A percentile compares a stretch with the other conserved stretches of the same genome.
These are phyloP conservation scores for Miscanthus sacchariflorus DNA, from an alignment of 202 grass and related monocot species.

Conservation along the genomic window DNA sequence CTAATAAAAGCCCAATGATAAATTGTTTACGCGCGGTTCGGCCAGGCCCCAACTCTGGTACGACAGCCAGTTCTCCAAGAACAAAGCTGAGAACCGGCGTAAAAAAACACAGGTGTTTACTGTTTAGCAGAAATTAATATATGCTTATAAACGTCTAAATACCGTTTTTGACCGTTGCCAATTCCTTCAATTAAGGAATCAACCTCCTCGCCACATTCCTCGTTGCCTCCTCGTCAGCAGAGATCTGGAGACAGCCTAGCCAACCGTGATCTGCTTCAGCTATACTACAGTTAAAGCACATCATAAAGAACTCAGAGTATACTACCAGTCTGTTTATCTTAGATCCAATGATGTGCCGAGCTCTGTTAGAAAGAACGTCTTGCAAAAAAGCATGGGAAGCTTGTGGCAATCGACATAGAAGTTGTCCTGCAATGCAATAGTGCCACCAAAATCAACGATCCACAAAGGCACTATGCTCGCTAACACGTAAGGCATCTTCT, in stretches of 20 bases:
- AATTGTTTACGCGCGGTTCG: neutral
- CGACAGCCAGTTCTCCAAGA: neutral
- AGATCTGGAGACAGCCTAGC: neutral
- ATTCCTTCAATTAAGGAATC: neutral
- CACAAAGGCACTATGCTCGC: neutral
- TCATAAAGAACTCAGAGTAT: neutral
- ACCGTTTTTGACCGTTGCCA: neutral
- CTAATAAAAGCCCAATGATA: neutral
- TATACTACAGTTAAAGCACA: neutral
- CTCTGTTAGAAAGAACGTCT: neutral
- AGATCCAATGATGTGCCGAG: neutral
- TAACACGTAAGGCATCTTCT: conserved; percentile 23
- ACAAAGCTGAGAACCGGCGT: neutral
- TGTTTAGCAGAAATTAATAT: neutral
- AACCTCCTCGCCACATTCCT: neutral
- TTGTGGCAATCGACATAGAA: neutral
- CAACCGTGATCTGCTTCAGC: neutral
- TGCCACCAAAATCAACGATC: neutral
- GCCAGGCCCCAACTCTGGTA: too few relatives aligned
- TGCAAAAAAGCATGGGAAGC: neutral
- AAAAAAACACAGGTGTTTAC: neutral
- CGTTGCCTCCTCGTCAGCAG: neutral
- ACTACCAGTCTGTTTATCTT: neutral
- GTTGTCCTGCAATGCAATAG: neutral
- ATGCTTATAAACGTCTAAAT: neutral